phyloP scores from a whole-genome alignment of 1,284 basidiomycete species.

The Pseudozyma sp. region DNA sequence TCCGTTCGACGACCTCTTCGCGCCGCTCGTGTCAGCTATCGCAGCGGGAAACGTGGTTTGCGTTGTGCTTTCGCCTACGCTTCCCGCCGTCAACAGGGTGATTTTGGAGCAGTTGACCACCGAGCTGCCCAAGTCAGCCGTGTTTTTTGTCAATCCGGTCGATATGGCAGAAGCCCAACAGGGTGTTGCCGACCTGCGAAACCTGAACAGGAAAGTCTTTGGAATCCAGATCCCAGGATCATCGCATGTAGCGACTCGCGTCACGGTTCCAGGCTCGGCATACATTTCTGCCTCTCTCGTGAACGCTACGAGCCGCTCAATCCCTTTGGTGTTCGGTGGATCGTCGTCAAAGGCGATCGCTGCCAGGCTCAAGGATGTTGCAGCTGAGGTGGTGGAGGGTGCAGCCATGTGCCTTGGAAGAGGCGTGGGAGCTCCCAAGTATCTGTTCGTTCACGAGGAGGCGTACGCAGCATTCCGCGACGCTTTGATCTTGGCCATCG shows the following conservation, averaged over 20 bases:
- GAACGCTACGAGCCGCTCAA: background rate
- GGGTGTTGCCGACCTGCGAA: slow-evolving; percentile 1
- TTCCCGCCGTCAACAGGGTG: slow-evolving; percentile 12
- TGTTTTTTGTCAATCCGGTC: slow-evolving; percentile 7
- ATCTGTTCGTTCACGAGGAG: slow-evolving; percentile 24
- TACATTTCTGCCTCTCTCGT: slow-evolving; percentile 16
- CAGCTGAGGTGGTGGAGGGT: slow-evolving; percentile 13
- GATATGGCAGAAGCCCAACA: slow-evolving; percentile 3
- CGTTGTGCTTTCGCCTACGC: slow-evolving; percentile 14
- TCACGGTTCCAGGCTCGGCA: slow-evolving; percentile 5
- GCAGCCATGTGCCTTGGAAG: slow-evolving; percentile 7
- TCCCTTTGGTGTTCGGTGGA: background rate
- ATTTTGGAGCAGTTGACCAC: slow-evolving; percentile 11
- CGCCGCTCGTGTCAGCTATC: slow-evolving; percentile 15
- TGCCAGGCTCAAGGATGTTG: slow-evolving; percentile 8
- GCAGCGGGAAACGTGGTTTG: slow-evolving; percentile 19
- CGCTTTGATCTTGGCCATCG: slow-evolving; percentile 14
- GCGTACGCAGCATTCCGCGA: slow-evolving; percentile 6
- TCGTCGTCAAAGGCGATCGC: background rate
- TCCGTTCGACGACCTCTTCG: slow-evolving; percentile 23
- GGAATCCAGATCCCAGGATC: slow-evolving; percentile 11
- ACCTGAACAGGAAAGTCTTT: background rate
- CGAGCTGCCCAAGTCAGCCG: slow-evolving; percentile 10
- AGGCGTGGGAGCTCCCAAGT: slow-evolving; percentile 19
- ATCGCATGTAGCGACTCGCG: slow-evolving; percentile 9